phyloP scores from a whole-genome alignment of 768 basidiomycete species.

The Suillus luteus region DNA sequence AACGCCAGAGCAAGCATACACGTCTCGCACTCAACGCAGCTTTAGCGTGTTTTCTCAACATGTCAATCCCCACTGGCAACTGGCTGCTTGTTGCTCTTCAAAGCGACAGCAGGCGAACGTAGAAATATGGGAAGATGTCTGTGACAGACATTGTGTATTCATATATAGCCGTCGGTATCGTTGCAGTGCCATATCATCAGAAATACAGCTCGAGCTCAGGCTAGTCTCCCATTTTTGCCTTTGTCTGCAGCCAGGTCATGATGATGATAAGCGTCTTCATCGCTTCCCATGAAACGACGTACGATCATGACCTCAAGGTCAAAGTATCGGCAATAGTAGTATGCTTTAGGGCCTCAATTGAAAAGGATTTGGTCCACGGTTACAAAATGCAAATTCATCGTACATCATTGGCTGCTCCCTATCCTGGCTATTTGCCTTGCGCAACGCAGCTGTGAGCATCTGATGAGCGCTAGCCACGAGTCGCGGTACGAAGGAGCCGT shows the following conservation, averaged over 20 bases:
- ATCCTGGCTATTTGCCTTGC: not conserved
- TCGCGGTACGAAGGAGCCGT: not conserved
- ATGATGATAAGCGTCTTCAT: not conserved
- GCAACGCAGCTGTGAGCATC: not conserved
- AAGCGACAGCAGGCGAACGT: not conserved
- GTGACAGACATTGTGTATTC: not conserved
- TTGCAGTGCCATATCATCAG: not conserved
- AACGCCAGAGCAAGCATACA: not conserved
- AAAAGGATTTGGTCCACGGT: not conserved
- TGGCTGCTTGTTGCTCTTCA: not conserved
- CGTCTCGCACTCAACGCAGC: not conserved
- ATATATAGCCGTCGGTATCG: not conserved
- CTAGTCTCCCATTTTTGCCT: not conserved
- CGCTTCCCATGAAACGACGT: not conserved
- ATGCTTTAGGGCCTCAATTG: not conserved
- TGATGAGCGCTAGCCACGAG: not conserved
- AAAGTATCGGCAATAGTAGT: not conserved
- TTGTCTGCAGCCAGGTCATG: not conserved
- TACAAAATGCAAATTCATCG: not conserved
- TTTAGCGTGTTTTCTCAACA: not conserved
- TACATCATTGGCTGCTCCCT: not conserved
- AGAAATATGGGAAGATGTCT: constrained; percentile 50
- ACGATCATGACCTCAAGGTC: not conserved
- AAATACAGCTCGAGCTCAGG: not conserved
- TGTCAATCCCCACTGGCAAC: not conserved